A percentile compares a stretch with the other conserved stretches of the same genome.
These are phyloP conservation scores for Tagetes patula DNA, from an alignment of 129 eudicot species.

Conservation along the genomic window DNA sequence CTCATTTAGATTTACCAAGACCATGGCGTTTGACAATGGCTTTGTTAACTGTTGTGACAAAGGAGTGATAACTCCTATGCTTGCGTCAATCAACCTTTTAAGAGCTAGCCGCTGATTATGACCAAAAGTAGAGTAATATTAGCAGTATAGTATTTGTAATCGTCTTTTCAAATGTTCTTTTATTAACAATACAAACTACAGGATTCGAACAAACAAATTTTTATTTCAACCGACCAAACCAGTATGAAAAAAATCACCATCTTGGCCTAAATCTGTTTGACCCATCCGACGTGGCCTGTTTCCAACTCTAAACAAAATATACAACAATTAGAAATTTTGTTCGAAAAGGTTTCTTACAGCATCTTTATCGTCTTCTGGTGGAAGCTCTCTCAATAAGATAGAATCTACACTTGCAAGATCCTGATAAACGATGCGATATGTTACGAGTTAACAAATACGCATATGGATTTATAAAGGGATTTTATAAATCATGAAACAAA, in stretches of 20 bases:
- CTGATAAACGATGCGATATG: slow-evolving; percentile 37
- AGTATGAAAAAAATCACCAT: no score
- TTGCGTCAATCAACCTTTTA: slow-evolving; percentile 33
- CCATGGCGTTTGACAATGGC: slow-evolving; percentile 88
- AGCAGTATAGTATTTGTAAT: not conserved
- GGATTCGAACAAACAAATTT: no score
- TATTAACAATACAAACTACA: no score
- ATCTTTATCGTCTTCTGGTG: slow-evolving; percentile 76
- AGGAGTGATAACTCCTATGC: slow-evolving; percentile 96
- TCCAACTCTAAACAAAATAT: not conserved
- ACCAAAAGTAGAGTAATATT: not conserved
- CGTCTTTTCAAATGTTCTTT: not conserved
- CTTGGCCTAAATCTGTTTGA: not conserved
- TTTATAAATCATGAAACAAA: not conserved
- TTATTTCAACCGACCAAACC: no score
- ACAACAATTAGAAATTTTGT: not conserved
- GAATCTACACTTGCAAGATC: slow-evolving; percentile 99
- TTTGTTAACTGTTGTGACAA: slow-evolving; percentile 82
- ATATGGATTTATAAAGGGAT: not conserved
- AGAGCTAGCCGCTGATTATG: slow-evolving; percentile 51
- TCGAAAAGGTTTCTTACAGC: slow-evolving; percentile 54
- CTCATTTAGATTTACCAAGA: slow-evolving; percentile 72
- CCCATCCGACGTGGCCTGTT: not conserved
- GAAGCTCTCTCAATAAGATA: slow-evolving; percentile 84
- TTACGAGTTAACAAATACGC: not conserved